These are phyloP conservation scores for Clavariopsis aquatica DNA, from an alignment of 495 filamentous ascomycete species.

Conservation along the genomic window DNA sequence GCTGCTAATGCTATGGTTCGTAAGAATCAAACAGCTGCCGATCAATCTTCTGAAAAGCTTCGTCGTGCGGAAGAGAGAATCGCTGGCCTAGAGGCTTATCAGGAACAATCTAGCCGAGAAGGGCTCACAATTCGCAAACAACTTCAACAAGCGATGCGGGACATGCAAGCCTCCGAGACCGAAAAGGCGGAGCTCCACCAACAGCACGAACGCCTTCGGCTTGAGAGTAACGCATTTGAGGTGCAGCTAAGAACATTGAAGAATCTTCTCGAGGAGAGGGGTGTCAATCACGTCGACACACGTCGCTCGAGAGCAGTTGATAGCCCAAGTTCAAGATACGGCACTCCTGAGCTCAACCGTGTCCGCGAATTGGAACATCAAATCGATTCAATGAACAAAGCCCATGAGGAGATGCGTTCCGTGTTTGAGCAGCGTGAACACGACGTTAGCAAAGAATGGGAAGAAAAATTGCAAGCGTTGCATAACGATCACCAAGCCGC, in stretches of 20 bases:
- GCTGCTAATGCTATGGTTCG: constrained; percentile 76
- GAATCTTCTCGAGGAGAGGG: constrained; percentile 85
- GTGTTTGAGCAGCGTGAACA: constrained; percentile 75
- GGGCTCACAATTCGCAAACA: constrained; percentile 85
- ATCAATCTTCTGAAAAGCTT: constrained; percentile 82
- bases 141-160: constrained; percentile 77
- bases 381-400: constrained; percentile 71
- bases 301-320: constrained; percentile 60
- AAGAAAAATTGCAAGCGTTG: constrained; percentile 87
- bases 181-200: constrained; percentile 77
- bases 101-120: constrained; percentile 94
- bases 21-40: constrained; percentile 87
- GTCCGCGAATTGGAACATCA: constrained; percentile 88
- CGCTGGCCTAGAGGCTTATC: constrained; percentile 91
- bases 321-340: constrained; percentile 68
- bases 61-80: constrained; percentile 93
- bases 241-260: constrained; percentile 93
- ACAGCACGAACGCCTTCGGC: constrained; percentile 76
- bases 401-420: constrained; percentile 79
- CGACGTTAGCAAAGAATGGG: constrained; percentile 80
- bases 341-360: constrained; percentile 77
- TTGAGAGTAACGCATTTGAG: constrained; percentile 83
- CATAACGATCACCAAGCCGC: constrained; percentile 98
- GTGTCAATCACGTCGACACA: constrained; percentile 62
- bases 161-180: constrained; percentile 72